Evolutionary conservation across 176 grass and related monocot species (phyloP), one percentile per base, ranked within the genome.

Genomic region (Calamus simplicifolius): DNA sequence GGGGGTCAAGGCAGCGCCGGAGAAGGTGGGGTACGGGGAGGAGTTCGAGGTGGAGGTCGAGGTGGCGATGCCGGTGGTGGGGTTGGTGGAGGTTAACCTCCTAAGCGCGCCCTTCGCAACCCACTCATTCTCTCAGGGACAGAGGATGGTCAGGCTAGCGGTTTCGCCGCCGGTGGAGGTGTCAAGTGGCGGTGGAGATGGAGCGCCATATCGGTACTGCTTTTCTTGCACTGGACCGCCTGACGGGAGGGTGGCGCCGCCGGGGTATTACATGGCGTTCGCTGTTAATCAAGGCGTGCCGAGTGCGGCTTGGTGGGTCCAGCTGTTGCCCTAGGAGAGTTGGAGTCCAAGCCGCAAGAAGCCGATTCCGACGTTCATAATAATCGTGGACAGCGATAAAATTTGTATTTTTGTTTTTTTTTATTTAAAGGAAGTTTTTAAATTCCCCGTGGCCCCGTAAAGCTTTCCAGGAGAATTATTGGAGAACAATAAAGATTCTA

Each of bases 111-210:
- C 70, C 0, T 73, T 73, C 48, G 59, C 70, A 18, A 62, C 70
- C 18, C 70, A 73, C 59, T 73, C 58, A 27, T 73, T 73, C 70
- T 73, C 58, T 18, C 69, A 72, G 59, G 69, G 69, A 27, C 69
- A 72, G 49, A 52, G 58, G 26, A 72, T 63, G 69, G 58, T 62
- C 13, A 53, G 59, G 48, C 43, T 70, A 16, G 3, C 55, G 38
- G 68, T 29, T 4, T 58, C 55, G 13, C 50, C 49, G 28, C 16
- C 49, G 14, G 49, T 26, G 5, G 19, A 27, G 19, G 29, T 54
- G 28, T 17, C 12, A 12, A 29, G 13, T 3, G 49, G 27, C 27
- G 57, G 56, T 1, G 18, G 29, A 18, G 31, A 63, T 23, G 35
- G 4, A 30, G 1, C 50, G 4, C 49, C 50, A 7, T 62, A 62